phyloP scores from a whole-genome alignment of 495 filamentous ascomycete species.

The Hypoxylon rickii region DNA sequence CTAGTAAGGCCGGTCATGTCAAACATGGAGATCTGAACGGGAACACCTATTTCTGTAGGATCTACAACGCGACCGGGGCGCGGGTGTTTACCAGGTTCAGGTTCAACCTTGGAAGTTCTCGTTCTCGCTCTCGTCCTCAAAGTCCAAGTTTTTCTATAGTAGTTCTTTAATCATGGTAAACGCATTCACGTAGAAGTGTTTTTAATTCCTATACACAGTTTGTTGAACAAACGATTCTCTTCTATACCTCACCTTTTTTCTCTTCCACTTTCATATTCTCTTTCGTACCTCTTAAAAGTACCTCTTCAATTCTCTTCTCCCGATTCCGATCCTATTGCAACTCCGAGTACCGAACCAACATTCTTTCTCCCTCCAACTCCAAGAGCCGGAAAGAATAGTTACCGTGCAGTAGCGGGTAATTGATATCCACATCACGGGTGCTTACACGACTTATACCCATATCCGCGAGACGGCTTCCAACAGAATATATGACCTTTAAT shows the following conservation, averaged over 20 bases:
- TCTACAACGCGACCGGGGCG: slow-evolving; percentile 14
- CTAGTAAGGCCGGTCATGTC: slow-evolving; percentile 3
- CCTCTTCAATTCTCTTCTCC: background rate
- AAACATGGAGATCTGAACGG: slow-evolving; percentile 10
- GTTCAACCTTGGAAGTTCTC: background rate
- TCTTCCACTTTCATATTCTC: slow-evolving; percentile 6
- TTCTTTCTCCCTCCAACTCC: slow-evolving; percentile 8
- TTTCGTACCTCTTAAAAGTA: slow-evolving; percentile 1
- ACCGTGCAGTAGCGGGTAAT: slow-evolving; percentile 13
- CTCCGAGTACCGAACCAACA: too few species aligned
- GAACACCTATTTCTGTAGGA: slow-evolving; percentile 10
- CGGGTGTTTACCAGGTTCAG: slow-evolving; percentile 13
- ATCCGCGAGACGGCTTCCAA: background rate
- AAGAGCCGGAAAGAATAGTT: slow-evolving; percentile 21
- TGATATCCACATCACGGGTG: background rate
- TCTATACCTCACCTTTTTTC: slow-evolving; percentile 13
- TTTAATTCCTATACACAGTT: slow-evolving; percentile 21
- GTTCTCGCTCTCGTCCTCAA: background rate
- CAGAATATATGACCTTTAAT: background rate
- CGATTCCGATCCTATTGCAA: background rate
- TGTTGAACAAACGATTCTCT: slow-evolving; percentile 19
- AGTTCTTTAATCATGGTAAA: too few species aligned
- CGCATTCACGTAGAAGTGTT: slow-evolving; percentile 15
- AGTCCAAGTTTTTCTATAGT: too few species aligned
- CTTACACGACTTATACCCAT: slow-evolving; percentile 12